Conservation (phyloP, 2,329 filamentous ascomycete genomes). For the Pyrenochaeta sp. region DNA sequence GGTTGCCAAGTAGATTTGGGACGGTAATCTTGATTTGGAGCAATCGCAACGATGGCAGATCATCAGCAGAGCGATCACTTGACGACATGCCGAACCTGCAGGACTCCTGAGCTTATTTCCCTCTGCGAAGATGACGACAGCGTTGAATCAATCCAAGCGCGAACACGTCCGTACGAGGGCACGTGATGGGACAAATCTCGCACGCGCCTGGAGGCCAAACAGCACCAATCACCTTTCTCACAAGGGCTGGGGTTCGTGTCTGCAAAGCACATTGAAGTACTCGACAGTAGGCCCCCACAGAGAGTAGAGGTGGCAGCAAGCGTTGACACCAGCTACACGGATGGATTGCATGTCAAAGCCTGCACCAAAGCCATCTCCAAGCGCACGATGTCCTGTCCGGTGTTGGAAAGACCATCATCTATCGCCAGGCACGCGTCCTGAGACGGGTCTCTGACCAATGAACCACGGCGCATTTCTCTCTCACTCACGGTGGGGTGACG, state of each 20-base stretch:
- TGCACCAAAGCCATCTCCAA: not conserved
- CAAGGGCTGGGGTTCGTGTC: not conserved
- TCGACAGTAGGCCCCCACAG: not conserved
- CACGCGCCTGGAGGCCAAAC: not conserved
- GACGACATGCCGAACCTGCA: constrained; percentile 41
- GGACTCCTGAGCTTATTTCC: constrained; percentile 39
- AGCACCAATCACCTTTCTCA: not conserved
- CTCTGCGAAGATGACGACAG: constrained; percentile 33
- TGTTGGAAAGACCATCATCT: not conserved
- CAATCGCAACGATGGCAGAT: constrained; percentile 26
- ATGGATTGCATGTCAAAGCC: not conserved
- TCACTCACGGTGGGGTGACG: constrained; percentile 17
- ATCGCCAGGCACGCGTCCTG: constrained; percentile 26
- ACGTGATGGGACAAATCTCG: constrained; percentile 14
- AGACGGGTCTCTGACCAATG: constrained; percentile 38
- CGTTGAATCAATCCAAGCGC: constrained; percentile 13
- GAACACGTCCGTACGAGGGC: constrained; percentile 18
- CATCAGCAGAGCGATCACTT: constrained; percentile 34
- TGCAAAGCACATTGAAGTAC: not conserved
- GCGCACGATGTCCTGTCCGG: constrained; percentile 18
- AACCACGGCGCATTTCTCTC: constrained; percentile 12
- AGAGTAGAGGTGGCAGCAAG: not conserved
- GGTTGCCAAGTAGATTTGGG: constrained; percentile 29
- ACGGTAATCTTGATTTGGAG: constrained; percentile 23
- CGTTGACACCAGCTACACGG: not conserved